Percentiles rank a stretch among this genome's conserved stretches.
These are phyloP conservation scores for Jatropha podagrica DNA, from an alignment of 441 rosid species.

Conservation along the genomic window DNA sequence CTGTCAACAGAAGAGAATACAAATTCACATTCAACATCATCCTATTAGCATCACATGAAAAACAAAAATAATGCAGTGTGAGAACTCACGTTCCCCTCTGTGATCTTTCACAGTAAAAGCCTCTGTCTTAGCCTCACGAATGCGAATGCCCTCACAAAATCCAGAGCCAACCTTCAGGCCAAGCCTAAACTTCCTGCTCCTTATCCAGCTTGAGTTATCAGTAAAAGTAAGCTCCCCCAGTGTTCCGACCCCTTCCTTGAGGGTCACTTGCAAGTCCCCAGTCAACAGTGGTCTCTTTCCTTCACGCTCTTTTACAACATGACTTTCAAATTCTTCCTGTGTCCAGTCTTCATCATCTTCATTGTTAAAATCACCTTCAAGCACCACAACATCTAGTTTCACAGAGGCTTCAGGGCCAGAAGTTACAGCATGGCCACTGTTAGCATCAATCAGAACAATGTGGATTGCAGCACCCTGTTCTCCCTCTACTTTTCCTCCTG, in stretches of 20 bases:
- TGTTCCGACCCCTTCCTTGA: conserved; percentile 98
- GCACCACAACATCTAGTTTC: conserved; percentile 85
- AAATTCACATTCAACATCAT: neutral
- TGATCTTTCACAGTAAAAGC: conserved; percentile 98
- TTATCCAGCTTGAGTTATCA: conserved; percentile 98
- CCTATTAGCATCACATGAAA: conserved; percentile 5
- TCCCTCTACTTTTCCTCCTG: conserved; percentile 98
- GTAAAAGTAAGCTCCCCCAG: conserved; percentile 90
- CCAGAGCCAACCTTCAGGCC: conserved; percentile 83
- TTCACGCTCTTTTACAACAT: conserved; percentile 92
- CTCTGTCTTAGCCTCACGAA: conserved; percentile 98
- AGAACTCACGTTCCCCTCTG: conserved; percentile 84
- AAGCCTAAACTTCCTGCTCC: conserved; percentile 95
- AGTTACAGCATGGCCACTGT: conserved; percentile 66
- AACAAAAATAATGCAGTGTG: conserved; percentile 9
- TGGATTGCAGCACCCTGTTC: conserved; percentile 99
- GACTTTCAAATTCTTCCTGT: conserved; percentile 90
- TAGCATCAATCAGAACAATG: conserved; percentile 67
- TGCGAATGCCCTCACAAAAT: conserved; percentile 67
- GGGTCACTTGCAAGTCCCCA: conserved; percentile 84
- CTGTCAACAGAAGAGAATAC: conserved; percentile 34
- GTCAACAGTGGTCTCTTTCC: conserved; percentile 96
- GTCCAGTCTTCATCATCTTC: conserved; percentile 96
- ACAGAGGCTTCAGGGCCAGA: conserved; percentile 78
- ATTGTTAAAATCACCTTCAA: conserved; percentile 93